Evolutionary conservation across 345 rosid genomes (phyloP).

Genomic region (Angophora floribunda): DNA sequence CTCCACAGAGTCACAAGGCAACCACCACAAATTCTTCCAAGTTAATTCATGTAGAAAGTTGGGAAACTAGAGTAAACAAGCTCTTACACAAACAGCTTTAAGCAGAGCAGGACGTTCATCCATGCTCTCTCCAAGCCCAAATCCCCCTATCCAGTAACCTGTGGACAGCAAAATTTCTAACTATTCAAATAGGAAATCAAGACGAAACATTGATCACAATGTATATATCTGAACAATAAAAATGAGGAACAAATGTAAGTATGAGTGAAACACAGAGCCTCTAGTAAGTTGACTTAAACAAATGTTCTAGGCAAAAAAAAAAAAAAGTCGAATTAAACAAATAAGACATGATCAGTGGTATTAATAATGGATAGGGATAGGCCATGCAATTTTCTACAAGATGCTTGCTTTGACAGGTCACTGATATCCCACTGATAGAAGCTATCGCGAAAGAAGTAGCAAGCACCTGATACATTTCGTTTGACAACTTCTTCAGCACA

Average conservation of each 20-base stretch:
- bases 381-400: background rate
- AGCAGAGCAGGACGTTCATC: conserved; percentile 56
- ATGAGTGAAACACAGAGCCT: background rate
- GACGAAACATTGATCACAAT: background rate
- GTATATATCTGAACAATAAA: background rate
- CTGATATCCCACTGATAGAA: background rate
- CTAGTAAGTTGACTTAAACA: background rate
- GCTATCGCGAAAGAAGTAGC: background rate
- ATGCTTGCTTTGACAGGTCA: background rate
- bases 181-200: background rate
- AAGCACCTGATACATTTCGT: conserved; percentile 48
- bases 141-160: conserved; percentile 83
- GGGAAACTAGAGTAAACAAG: background rate
- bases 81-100: conserved; percentile 39
- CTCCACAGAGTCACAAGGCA: background rate
- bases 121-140: conserved; percentile 79
- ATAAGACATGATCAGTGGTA: background rate
- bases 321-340: background rate
- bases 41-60: background rate
- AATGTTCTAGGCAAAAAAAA: background rate
- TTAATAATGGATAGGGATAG: background rate
- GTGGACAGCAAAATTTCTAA: background rate
- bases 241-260: background rate
- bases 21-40: background rate
- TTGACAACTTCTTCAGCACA: conserved; percentile 48